phyloP scores from a whole-genome alignment of 75 land plant genomes.

The Pinus tabuliformis region DNA sequence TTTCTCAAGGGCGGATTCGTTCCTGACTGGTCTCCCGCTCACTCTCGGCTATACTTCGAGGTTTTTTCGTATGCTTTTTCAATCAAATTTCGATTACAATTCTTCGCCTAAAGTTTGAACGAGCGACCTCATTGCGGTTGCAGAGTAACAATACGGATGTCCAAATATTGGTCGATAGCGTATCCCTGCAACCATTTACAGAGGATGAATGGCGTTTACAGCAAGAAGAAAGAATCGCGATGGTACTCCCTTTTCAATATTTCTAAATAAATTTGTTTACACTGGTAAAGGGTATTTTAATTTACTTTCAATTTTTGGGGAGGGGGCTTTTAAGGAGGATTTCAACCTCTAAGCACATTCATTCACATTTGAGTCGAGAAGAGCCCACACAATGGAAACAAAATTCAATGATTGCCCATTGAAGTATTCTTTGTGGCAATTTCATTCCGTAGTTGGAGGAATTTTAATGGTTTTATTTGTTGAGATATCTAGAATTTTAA shows the following conservation, averaged over 20 bases:
- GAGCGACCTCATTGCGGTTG: background rate
- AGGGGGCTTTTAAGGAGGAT: no score
- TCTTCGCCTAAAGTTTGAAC: background rate
- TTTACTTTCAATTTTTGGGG: no score
- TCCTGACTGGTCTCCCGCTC: constrained; percentile 24
- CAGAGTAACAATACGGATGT: constrained; percentile 26
- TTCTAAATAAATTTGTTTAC: background rate
- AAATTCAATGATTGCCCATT: no score
- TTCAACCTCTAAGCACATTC: no score
- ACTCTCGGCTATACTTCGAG: constrained; percentile 50
- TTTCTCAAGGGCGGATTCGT: constrained; percentile 86
- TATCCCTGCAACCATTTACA: constrained; percentile 73
- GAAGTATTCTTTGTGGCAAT: no score
- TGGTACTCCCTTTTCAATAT: constrained; percentile 16
- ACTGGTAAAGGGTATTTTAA: no score
- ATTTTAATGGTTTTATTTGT: no score
- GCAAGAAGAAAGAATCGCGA: constrained; percentile 25
- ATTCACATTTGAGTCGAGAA: no score
- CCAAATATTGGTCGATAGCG: constrained; percentile 37
- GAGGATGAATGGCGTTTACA: constrained; percentile 60
- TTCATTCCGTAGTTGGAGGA: no score
- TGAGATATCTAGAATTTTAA: no score
- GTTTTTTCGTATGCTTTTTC: constrained; percentile 14
- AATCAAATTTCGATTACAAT: background rate
- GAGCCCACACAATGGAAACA: no score